These are phyloP conservation scores for Cydonia oblonga DNA, from an alignment of 331 rosid species.

Conservation along the genomic window DNA sequence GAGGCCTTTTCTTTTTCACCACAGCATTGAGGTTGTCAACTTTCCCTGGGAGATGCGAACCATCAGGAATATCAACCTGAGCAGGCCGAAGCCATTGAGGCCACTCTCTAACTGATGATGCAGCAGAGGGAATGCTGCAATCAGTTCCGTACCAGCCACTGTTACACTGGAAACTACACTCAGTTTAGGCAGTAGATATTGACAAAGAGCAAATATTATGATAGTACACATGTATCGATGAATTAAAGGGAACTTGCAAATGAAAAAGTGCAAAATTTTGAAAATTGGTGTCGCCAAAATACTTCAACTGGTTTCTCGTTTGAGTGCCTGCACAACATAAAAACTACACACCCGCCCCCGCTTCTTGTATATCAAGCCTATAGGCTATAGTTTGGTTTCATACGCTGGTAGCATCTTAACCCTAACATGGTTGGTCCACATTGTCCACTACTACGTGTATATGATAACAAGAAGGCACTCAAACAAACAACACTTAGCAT, in stretches of 20 bases:
- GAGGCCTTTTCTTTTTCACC: slow-evolving; percentile 79
- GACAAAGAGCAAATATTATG: not conserved
- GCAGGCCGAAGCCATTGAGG: slow-evolving; percentile 92
- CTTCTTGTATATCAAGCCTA: too few relatives aligned
- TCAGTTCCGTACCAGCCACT: slow-evolving; percentile 95
- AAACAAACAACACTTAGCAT: not conserved
- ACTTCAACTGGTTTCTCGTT: not conserved
- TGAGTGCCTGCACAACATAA: not conserved
- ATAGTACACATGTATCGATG: not conserved
- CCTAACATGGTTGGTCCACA: not conserved
- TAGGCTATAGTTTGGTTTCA: too few relatives aligned
- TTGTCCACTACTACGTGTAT: too few relatives aligned
- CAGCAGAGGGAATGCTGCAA: slow-evolving; percentile 79
- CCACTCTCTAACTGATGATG: slow-evolving; percentile 71
- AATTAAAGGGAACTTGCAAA: not conserved
- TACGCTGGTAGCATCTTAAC: too few relatives aligned
- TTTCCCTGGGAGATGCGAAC: slow-evolving; percentile 23
- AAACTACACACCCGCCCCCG: too few relatives aligned
- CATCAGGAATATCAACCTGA: slow-evolving; percentile 46
- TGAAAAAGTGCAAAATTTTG: not conserved
- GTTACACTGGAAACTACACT: slow-evolving; percentile 55
- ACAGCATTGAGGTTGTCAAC: slow-evolving; percentile 35
- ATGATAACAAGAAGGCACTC: too few relatives aligned
- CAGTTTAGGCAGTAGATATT: slow-evolving; percentile 16
- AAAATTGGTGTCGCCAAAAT: not conserved